These are phyloP conservation scores for Cryptococcus maquisensis DNA, from an alignment of 1,284 basidiomycete genomes.

Conservation along the genomic window DNA sequence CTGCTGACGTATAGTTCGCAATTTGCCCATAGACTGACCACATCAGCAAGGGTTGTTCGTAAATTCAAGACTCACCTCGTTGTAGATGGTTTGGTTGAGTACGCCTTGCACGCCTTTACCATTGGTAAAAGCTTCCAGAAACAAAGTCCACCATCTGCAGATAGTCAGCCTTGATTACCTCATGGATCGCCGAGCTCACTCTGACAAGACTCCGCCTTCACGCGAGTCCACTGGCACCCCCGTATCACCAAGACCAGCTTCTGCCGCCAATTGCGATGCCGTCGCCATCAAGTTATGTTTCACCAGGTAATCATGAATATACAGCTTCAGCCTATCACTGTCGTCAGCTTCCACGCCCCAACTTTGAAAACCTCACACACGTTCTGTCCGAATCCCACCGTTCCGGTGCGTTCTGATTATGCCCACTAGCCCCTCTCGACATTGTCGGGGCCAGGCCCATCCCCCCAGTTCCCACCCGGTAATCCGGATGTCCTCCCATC, in stretches of 20 bases:
- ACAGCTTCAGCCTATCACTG: constrained; percentile 37
- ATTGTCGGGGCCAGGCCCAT: constrained; percentile 28
- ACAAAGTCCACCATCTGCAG: constrained; percentile 48
- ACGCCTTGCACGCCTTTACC: constrained; percentile 43
- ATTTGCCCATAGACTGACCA: constrained; percentile 33
- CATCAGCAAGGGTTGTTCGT: neutral
- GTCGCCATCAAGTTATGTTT: constrained; percentile 39
- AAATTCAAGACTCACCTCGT: constrained; percentile 32
- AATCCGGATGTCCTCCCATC: neutral
- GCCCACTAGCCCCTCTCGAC: constrained; percentile 30
- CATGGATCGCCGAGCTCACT: constrained; percentile 41
- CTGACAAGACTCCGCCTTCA: constrained; percentile 44
- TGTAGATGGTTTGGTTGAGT: constrained; percentile 39
- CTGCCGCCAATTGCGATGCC: constrained; percentile 40
- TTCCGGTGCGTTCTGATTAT: constrained; percentile 20
- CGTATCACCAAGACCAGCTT: constrained; percentile 41
- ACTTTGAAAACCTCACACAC: constrained; percentile 24
- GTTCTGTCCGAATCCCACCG: constrained; percentile 34
- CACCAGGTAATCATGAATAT: constrained; percentile 45
- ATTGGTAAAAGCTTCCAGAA: constrained; percentile 49
- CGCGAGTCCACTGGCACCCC: constrained; percentile 44
- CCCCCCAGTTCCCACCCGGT: neutral
- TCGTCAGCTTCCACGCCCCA: constrained; percentile 7
- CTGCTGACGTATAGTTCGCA: constrained; percentile 28
- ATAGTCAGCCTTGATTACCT: neutral